These are phyloP conservation scores for Alternaria arbusti DNA, from an alignment of 2,329 filamentous ascomycete genomes.

Conservation along the genomic window DNA sequence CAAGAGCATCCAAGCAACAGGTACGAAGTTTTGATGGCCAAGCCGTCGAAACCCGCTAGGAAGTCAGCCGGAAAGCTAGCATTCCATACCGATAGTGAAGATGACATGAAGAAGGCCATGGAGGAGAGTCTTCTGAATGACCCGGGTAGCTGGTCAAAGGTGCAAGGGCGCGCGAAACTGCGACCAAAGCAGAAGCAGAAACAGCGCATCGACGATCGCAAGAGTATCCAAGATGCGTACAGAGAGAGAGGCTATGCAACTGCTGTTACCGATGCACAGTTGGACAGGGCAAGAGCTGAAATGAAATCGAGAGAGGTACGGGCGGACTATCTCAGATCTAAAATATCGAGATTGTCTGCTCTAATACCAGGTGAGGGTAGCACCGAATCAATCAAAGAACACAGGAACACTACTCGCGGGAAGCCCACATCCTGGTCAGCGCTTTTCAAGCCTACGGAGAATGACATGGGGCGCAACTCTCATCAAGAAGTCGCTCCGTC, in stretches of 20 bases:
- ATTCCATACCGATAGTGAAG: not conserved
- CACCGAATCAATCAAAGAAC: not conserved
- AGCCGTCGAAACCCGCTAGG: not conserved
- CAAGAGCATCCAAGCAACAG: not conserved
- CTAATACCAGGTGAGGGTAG: not conserved
- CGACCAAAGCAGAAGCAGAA: not conserved
- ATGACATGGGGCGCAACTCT: not conserved
- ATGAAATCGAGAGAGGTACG: not conserved
- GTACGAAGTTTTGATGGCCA: not conserved
- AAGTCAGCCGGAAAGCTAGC: not conserved
- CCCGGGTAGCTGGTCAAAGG: not conserved
- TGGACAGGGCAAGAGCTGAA: not conserved
- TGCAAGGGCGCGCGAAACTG: not conserved
- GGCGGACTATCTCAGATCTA: not conserved
- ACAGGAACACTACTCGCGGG: not conserved
- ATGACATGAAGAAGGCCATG: not conserved
- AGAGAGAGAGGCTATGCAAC: not conserved
- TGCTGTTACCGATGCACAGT: not conserved
- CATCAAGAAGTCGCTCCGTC: not conserved
- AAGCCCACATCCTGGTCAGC: not conserved
- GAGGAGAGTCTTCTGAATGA: not conserved
- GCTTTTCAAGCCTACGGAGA: not conserved
- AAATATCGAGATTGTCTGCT: not conserved
- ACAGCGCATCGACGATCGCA: not conserved
- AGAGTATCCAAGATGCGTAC: not conserved